Conservation (phyloP, 1,139 yeast species). For the Sugiyamaella pinicola region DNA sequence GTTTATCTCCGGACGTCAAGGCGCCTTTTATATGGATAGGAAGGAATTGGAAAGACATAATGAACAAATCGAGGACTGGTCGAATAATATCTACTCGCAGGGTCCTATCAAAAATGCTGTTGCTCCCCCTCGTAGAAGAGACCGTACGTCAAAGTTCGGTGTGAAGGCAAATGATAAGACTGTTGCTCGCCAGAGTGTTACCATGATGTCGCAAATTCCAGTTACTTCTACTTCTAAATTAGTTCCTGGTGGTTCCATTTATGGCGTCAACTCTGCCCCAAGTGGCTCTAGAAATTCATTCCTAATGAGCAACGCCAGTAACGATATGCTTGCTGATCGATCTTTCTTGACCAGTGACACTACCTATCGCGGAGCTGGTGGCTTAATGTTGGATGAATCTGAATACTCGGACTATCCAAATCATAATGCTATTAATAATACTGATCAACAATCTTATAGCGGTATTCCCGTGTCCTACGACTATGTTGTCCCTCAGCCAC, state of each 20-base stretch:
- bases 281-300: slow-evolving; percentile 35
- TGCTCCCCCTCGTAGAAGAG: slow-evolving; percentile 29
- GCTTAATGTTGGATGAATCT: slow-evolving; percentile 24
- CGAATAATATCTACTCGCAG: slow-evolving; percentile 54
- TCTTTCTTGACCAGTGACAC: slow-evolving; percentile 35
- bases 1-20: slow-evolving; percentile 76
- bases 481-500: slow-evolving; percentile 87
- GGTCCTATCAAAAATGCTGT: slow-evolving; percentile 54
- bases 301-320: slow-evolving; percentile 27
- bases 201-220: slow-evolving; percentile 45
- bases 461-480: slow-evolving; percentile 50
- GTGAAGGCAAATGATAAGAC: slow-evolving; percentile 30
- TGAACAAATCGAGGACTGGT: slow-evolving; percentile 77
- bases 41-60: slow-evolving; percentile 56
- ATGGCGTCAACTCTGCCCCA: slow-evolving; percentile 31
- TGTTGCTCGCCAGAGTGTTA: slow-evolving; percentile 33
- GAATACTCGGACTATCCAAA: slow-evolving; percentile 21
- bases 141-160: slow-evolving; percentile 34
- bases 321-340: slow-evolving; percentile 22
- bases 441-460: slow-evolving; percentile 25
- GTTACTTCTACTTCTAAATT: slow-evolving; percentile 41
- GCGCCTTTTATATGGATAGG: slow-evolving; percentile 65
- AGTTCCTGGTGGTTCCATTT: slow-evolving; percentile 39
- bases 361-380: slow-evolving; percentile 37
- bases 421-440: background rate